Conservation (phyloP, 306 rosid genomes). For the Abrus pulchellus region DNA sequence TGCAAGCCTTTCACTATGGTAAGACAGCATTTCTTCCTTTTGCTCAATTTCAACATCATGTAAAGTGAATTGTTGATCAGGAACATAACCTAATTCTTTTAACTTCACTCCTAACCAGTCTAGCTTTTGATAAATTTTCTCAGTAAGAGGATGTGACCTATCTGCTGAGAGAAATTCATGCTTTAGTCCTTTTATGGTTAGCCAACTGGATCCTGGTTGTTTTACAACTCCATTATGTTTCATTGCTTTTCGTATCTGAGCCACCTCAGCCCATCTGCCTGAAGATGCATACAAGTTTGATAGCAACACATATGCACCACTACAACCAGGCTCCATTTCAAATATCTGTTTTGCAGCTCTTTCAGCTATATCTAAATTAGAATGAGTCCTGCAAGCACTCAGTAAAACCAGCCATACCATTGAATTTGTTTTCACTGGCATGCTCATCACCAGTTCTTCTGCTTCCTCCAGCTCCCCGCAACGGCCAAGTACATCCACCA, state of each 20-base stretch:
- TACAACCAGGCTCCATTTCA: slow-evolving; percentile 64
- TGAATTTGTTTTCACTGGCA: slow-evolving; percentile 66
- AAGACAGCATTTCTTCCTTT: slow-evolving; percentile 71
- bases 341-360: slow-evolving; percentile 68
- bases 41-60: slow-evolving; percentile 81
- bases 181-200: slow-evolving; percentile 63
- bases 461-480: slow-evolving; percentile 81
- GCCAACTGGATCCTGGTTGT: slow-evolving; percentile 89
- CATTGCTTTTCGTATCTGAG: slow-evolving; percentile 69
- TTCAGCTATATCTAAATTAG: slow-evolving; percentile 72
- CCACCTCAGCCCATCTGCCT: slow-evolving; percentile 77
- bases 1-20: slow-evolving; percentile 84
- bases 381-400: slow-evolving; percentile 73
- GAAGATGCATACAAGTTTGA: slow-evolving; percentile 85
- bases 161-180: slow-evolving; percentile 74
- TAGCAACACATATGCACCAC: slow-evolving; percentile 75
- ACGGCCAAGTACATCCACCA: slow-evolving; percentile 87
- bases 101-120: slow-evolving; percentile 72
- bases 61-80: slow-evolving; percentile 70
- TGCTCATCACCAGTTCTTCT: slow-evolving; percentile 65
- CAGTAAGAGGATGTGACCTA: slow-evolving; percentile 66
- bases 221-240: slow-evolving; percentile 67
- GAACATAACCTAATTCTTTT: slow-evolving; percentile 78
- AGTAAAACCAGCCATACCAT: slow-evolving; percentile 81
- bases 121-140: slow-evolving; percentile 61